Evolutionary conservation across 257 asterid genomes (phyloP).

Genomic region (Paraleonurus japonicus): DNA sequence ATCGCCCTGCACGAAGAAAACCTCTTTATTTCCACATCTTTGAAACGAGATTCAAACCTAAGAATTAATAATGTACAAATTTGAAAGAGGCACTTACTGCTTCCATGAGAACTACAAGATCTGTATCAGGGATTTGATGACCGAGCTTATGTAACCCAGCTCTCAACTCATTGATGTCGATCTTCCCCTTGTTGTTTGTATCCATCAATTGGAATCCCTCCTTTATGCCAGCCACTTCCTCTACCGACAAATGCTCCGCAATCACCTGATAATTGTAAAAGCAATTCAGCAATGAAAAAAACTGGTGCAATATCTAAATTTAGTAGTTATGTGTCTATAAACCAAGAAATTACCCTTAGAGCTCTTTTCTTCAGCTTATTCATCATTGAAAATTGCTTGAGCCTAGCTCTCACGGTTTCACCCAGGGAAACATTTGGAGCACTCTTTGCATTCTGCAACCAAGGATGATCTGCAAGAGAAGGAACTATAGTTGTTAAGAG

Average conservation of each 20-base stretch:
- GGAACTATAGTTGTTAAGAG: constrained; percentile 15
- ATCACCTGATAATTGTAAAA: constrained; percentile 39
- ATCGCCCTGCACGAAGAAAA: constrained; percentile 47
- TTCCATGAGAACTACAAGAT: constrained; percentile 58
- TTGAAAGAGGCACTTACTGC: constrained; percentile 47
- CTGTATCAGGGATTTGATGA: constrained; percentile 61
- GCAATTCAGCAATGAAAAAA: constrained; percentile 16
- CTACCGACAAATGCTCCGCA: constrained; percentile 63
- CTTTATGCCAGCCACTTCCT: constrained; percentile 63
- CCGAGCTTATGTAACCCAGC: constrained; percentile 62
- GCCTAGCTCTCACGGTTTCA: constrained; percentile 58
- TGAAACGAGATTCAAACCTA: not conserved
- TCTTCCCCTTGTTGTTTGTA: constrained; percentile 53
- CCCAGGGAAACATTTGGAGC: constrained; percentile 67
- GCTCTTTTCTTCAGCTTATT: constrained; percentile 66
- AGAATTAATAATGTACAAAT: not conserved
- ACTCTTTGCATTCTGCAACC: constrained; percentile 57
- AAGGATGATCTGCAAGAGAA: constrained; percentile 52
- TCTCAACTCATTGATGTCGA: constrained; percentile 56
- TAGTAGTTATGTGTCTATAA: not conserved
- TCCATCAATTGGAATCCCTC: constrained; percentile 65
- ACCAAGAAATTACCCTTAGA: constrained; percentile 38
- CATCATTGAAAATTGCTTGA: constrained; percentile 67
- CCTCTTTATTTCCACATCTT: not conserved
- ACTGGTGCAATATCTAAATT: not conserved